A percentile compares a stretch with the other conserved stretches of the same genome.
Evolutionary conservation across 164 flowering plant species (phyloP).

Genomic region (Paratinospora sagittata): DNA sequence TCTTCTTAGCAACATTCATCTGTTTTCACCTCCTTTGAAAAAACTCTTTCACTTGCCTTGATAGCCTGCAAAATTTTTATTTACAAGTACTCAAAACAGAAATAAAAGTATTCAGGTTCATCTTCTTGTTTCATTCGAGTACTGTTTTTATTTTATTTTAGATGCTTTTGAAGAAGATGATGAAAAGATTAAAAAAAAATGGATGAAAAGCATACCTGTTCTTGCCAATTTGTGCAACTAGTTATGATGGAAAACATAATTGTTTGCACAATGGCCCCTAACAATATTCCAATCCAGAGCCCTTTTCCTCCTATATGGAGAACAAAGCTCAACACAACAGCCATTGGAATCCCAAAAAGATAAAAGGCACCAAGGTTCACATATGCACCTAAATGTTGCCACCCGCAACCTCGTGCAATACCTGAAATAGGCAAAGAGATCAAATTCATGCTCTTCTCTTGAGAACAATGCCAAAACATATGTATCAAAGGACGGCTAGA

Average conservation of each 20-base stretch:
- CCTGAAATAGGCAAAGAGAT: slow-evolving; percentile 29
- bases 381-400: slow-evolving; percentile 77
- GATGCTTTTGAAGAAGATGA: neutral
- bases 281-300: slow-evolving; percentile 65
- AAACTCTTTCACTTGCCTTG: neutral
- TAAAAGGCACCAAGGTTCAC: slow-evolving; percentile 68
- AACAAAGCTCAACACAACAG: slow-evolving; percentile 42
- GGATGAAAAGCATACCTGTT: slow-evolving; percentile 33
- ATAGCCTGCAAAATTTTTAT: neutral
- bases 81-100: neutral
- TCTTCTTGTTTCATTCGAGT: neutral
- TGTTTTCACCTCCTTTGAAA: neutral
- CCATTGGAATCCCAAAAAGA: slow-evolving; percentile 59
- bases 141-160: no score
- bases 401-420: slow-evolving; percentile 76
- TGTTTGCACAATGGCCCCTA: slow-evolving; percentile 48
- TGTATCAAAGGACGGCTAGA: neutral
- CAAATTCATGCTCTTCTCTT: neutral
- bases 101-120: no score
- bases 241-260: slow-evolving; percentile 39
- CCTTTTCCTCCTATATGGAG: slow-evolving; percentile 49
- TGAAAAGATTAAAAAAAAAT: neutral
- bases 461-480: neutral
- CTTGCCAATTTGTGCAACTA: slow-evolving; percentile 54
- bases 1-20: neutral